These are phyloP conservation scores for Senna tora DNA, from an alignment of 306 rosid species.

Conservation along the genomic window DNA sequence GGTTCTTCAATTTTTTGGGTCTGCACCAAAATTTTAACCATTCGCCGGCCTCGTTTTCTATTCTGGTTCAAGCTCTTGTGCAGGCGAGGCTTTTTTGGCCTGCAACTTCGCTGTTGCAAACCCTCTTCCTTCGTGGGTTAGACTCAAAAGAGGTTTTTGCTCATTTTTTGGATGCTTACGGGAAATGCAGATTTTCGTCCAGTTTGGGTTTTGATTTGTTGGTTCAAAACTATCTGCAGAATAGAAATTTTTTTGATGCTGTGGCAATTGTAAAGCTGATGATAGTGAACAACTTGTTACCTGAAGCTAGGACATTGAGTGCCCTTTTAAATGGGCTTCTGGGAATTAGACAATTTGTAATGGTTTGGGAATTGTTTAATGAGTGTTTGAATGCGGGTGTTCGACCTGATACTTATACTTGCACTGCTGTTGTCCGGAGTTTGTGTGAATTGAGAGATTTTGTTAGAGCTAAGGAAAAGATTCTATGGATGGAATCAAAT, in stretches of 20 bases:
- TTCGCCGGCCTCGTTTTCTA: constrained; percentile 71
- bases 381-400: constrained; percentile 64
- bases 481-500: constrained; percentile 58
- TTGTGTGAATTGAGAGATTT: constrained; percentile 80
- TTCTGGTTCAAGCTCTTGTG: constrained; percentile 72
- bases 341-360: constrained; percentile 60
- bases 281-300: constrained; percentile 57
- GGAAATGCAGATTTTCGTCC: constrained; percentile 47
- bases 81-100: constrained; percentile 70
- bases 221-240: constrained; percentile 66
- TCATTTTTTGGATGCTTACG: constrained; percentile 46
- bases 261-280: constrained; percentile 61
- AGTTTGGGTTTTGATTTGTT: constrained; percentile 79
- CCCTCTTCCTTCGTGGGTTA: constrained; percentile 71
- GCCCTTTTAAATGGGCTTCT: constrained; percentile 74
- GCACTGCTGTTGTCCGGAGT: constrained; percentile 63
- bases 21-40: constrained; percentile 75
- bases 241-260: constrained; percentile 55
- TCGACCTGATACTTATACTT: constrained; percentile 66
- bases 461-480: constrained; percentile 63
- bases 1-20: constrained; percentile 92
- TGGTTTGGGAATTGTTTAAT: constrained; percentile 67
- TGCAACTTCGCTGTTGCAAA: constrained; percentile 75
- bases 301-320: constrained; percentile 84
- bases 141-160: constrained; percentile 58